Evolutionary conservation across 805 yeast species (phyloP).

Genomic region (Yamadazyma sp.): DNA sequence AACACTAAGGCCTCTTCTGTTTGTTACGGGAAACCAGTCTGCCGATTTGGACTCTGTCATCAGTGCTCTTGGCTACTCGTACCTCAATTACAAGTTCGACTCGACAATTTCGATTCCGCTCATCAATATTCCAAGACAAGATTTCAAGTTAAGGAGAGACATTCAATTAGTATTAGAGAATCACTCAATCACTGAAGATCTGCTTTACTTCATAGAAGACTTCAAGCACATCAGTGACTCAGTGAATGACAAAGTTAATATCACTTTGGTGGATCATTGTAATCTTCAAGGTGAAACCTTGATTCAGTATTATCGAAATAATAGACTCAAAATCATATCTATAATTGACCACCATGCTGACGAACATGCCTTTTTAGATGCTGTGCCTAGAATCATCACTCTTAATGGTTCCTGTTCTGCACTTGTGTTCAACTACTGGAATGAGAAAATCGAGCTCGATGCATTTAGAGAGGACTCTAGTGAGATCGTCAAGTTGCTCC

Average conservation of each 20-base stretch:
- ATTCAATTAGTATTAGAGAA: constrained; percentile 52
- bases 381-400: constrained; percentile 60
- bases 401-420: constrained; percentile 79
- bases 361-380: constrained; percentile 48
- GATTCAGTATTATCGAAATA: constrained; percentile 24
- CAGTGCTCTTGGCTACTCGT: constrained; percentile 72
- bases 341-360: constrained; percentile 91
- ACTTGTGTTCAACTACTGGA: constrained; percentile 67
- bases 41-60: constrained; percentile 88
- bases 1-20: constrained; percentile 21
- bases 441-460: constrained; percentile 19
- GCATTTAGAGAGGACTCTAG: constrained; percentile 18
- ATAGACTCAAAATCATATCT: constrained; percentile 24
- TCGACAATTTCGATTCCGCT: constrained; percentile 57
- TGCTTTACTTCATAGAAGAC: constrained; percentile 70
- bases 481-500: constrained; percentile 46
- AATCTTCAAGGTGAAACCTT: constrained; percentile 52
- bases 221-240: constrained; percentile 24
- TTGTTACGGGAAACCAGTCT: constrained; percentile 81
- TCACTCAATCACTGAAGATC: constrained; percentile 46
- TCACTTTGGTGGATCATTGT: constrained; percentile 82
- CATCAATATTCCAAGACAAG: constrained; percentile 67
- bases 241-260: constrained; percentile 14
- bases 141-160: constrained; percentile 70
- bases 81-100: constrained; percentile 42